A percentile compares a stretch with the other conserved stretches of the same genome.
Evolutionary conservation across 139 green algal genomes (phyloP).

Genomic region (Chlamydomonas incerta): DNA sequence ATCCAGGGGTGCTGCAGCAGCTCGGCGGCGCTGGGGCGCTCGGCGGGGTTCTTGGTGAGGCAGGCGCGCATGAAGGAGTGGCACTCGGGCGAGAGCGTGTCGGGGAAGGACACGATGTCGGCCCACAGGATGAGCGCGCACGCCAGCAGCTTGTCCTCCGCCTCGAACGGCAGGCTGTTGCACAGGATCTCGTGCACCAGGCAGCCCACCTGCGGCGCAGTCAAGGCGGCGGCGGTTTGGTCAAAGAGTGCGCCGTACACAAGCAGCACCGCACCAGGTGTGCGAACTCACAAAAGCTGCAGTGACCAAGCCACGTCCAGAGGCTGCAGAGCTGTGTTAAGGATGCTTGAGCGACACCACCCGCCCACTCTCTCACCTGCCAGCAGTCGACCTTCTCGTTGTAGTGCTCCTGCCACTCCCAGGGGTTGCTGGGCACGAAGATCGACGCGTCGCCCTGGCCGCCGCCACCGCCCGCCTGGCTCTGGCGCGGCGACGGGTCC

Average conservation of each 20-base stretch:
- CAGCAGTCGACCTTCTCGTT: slow-evolving; percentile 74
- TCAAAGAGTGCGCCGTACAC: too few relatives aligned
- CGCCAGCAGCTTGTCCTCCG: slow-evolving; percentile 58
- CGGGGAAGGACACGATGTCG: slow-evolving; percentile 55
- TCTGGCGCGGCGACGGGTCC: slow-evolving; percentile 3
- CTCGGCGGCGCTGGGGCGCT: slow-evolving; percentile 63
- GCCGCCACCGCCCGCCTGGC: slow-evolving; percentile 1
- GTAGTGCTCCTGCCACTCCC: slow-evolving; percentile 61
- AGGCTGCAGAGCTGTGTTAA: too few relatives aligned
- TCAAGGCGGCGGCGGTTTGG: neutral
- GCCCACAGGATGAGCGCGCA: slow-evolving; percentile 65
- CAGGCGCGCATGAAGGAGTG: slow-evolving; percentile 66
- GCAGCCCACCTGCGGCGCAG: slow-evolving; percentile 55
- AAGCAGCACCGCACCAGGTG: too few relatives aligned
- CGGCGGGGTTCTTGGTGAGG: slow-evolving; percentile 60
- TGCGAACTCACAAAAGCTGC: too few relatives aligned
- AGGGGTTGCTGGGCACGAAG: slow-evolving; percentile 45
- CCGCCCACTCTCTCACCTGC: slow-evolving; percentile 49
- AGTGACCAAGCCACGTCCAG: too few relatives aligned
- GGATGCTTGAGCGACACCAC: too few relatives aligned
- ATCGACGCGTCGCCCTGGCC: neutral
- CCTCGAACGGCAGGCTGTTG: slow-evolving; percentile 64
- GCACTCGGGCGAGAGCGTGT: slow-evolving; percentile 56
- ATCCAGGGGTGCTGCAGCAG: slow-evolving; percentile 75
- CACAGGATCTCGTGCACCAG: slow-evolving; percentile 71